Conservation (phyloP, 345 rosid species). For the Gossypium sturtianum region DNA sequence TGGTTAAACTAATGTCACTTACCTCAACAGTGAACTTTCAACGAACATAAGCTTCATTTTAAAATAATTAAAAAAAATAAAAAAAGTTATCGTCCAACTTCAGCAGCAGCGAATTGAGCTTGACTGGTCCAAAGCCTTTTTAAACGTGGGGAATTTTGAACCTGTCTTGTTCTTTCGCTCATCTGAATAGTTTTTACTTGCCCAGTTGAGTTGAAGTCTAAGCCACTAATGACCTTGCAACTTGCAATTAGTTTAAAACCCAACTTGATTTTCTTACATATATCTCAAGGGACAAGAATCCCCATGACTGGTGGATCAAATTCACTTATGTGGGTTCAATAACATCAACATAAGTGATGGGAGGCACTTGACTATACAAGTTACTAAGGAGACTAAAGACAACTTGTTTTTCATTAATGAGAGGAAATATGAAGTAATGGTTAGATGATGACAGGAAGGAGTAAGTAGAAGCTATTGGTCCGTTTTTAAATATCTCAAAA, state of each 20-base stretch:
- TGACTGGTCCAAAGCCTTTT: background rate
- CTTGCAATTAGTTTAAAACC: background rate
- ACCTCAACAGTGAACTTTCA: background rate
- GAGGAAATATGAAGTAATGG: too few species aligned
- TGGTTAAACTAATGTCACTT: background rate
- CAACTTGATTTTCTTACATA: background rate
- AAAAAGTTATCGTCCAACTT: background rate
- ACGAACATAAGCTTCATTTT: background rate
- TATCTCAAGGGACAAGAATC: background rate
- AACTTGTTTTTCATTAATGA: too few species aligned
- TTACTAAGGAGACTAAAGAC: too few species aligned
- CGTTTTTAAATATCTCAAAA: too few species aligned
- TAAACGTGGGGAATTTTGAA: background rate
- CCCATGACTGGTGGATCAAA: constrained; percentile 7
- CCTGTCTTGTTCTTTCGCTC: background rate
- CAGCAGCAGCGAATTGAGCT: background rate
- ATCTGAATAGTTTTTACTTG: background rate
- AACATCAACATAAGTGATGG: too few species aligned
- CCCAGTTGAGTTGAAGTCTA: background rate
- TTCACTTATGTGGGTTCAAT: background rate
- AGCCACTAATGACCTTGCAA: too few species aligned
- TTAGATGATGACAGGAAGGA: too few species aligned
- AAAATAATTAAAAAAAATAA: background rate
- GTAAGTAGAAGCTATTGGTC: too few species aligned
- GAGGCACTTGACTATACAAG: too few species aligned